Percentiles rank a stretch among this genome's conserved stretches.
These are phyloP conservation scores for Capronia epimyces DNA, from an alignment of 2,329 filamentous ascomycete species.

Conservation along the genomic window DNA sequence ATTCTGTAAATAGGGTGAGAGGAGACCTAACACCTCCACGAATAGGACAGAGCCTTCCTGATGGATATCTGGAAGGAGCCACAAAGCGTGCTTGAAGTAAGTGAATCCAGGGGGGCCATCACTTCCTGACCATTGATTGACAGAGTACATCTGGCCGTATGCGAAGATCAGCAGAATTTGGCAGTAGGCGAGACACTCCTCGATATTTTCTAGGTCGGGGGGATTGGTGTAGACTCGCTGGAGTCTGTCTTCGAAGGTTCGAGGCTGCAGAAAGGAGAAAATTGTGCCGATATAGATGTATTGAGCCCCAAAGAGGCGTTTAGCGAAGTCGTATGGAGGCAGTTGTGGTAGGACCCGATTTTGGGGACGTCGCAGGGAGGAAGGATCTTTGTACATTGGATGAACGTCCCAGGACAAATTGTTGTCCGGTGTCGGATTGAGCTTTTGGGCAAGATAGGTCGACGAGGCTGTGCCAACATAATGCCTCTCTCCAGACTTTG, in stretches of 20 bases:
- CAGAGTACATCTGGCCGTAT: constrained; percentile 53
- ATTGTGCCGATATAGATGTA: constrained; percentile 55
- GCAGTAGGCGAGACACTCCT: constrained; percentile 48
- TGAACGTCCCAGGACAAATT: constrained; percentile 37
- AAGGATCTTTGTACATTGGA: constrained; percentile 35
- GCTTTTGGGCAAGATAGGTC: constrained; percentile 35
- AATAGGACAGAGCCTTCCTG: constrained; percentile 52
- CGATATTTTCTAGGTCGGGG: constrained; percentile 41
- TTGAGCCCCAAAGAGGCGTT: constrained; percentile 48
- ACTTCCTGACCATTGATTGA: constrained; percentile 52
- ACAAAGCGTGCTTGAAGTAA: constrained; percentile 50
- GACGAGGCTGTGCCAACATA: constrained; percentile 36
- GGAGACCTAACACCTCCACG: constrained; percentile 51
- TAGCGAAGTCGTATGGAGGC: constrained; percentile 49
- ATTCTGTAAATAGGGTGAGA: constrained; percentile 55
- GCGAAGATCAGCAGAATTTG: constrained; percentile 51
- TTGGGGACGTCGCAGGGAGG: constrained; percentile 31
- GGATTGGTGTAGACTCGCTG: constrained; percentile 42
- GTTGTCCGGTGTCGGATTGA: constrained; percentile 32
- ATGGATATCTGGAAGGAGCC: constrained; percentile 51
- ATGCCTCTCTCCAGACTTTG: constrained; percentile 36
- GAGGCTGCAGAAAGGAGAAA: constrained; percentile 49
- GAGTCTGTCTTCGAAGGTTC: constrained; percentile 45
- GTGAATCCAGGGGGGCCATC: constrained; percentile 52
- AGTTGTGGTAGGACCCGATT: constrained; percentile 36